Evolutionary conservation across 306 rosid genomes (phyloP), one percentile per base, ranked within the genome.

Genomic region (Vicia faba): DNA sequence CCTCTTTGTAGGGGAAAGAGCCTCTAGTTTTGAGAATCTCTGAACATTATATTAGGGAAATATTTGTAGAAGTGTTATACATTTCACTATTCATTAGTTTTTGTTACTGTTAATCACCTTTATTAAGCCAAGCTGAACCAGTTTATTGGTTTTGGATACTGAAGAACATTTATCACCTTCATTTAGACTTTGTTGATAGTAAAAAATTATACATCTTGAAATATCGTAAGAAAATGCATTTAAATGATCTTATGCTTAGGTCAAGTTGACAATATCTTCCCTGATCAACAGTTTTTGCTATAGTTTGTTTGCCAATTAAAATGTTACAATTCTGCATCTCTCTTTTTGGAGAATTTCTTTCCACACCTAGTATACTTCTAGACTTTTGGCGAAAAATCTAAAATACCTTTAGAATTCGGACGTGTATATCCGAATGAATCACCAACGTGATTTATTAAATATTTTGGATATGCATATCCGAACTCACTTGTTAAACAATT

Each of bases 1-100:
- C 11, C 51, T 31, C 62, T 35, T 7, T 36, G 41, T 5, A 3
- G 43, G 49, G 13, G 41, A 11, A 16, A 55, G 61, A 14, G 38
- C 35, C 39, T 35, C 35, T 71, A 50, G 36, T 74, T 79, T 79
- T 33, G 73, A 15, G 66, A 63, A 44, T 72, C 19, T 2, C 7
- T 14, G 8, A 39, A 57, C 19, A 15, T 20, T 15, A 29, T 74
- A 28, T 41, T 59, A 8, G 29, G 60, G 9, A 45, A 64, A 4
- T 58, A 50, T 15, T 41, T 38, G 12, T 19, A 25, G 38, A 3
- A 64, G 28, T 23, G 36, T 54, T 29, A 66, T 59, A 54, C 64
- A 63, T 36, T 66, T 19, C 43, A 15, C 46, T 33, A 43, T 45
- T 63, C 11, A 43, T 63, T 16, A 28, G 44, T 65, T 5, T 64